phyloP scores from a whole-genome alignment of 768 basidiomycete species.

The Amanita fuliginea region DNA sequence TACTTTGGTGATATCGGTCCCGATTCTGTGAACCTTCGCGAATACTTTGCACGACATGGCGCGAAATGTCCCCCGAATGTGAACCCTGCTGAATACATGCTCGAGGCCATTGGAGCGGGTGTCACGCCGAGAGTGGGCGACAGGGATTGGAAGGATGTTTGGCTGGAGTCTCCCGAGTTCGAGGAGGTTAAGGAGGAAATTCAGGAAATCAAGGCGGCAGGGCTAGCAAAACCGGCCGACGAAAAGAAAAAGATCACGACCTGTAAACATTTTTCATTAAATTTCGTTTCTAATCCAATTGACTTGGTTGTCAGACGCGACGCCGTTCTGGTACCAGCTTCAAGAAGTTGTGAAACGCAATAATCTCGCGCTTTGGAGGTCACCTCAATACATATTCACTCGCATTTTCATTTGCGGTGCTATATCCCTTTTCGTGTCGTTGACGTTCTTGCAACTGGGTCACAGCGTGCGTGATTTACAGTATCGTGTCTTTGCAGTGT shows the following conservation, averaged over 20 bases:
- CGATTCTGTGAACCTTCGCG: slow-evolving; percentile 54
- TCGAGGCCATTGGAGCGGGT: slow-evolving; percentile 84
- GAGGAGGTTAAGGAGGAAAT: slow-evolving; percentile 31
- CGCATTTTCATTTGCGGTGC: slow-evolving; percentile 68
- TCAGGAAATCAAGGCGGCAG: slow-evolving; percentile 32
- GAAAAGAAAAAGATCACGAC: slow-evolving; percentile 31
- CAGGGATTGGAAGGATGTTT: slow-evolving; percentile 81
- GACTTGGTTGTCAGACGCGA: slow-evolving; percentile 41
- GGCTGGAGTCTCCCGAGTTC: slow-evolving; percentile 64
- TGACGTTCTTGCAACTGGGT: slow-evolving; percentile 73
- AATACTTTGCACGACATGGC: slow-evolving; percentile 70
- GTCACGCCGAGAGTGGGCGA: slow-evolving; percentile 60
- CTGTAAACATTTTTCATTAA: slow-evolving; percentile 24
- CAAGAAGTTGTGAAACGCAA: slow-evolving; percentile 55
- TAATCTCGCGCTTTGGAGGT: slow-evolving; percentile 67
- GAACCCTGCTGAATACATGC: slow-evolving; percentile 75
- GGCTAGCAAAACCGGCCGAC: slow-evolving; percentile 29
- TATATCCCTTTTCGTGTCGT: slow-evolving; percentile 59
- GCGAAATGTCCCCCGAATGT: slow-evolving; percentile 64
- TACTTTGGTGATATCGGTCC: slow-evolving; percentile 86
- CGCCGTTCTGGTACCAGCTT: slow-evolving; percentile 67
- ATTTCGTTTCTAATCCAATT: background rate
- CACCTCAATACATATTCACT: slow-evolving; percentile 78
- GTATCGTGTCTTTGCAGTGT: slow-evolving; percentile 76
- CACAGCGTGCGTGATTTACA: slow-evolving; percentile 56